Conservation (phyloP, 257 asterid species). For the Nemophila menziesii region DNA sequence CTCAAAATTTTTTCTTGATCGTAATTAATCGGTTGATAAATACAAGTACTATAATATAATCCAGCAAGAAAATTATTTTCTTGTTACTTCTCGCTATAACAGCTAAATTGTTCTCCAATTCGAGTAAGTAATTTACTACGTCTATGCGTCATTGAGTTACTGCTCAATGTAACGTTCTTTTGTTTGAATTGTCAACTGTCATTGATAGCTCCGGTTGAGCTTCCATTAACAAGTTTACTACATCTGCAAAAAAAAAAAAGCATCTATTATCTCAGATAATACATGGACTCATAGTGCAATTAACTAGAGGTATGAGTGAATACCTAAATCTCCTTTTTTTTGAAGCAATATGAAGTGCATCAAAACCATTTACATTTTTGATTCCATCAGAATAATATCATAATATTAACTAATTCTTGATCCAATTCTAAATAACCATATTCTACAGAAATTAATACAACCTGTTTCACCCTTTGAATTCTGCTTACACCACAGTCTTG, state of each 20-base stretch:
- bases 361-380: conserved; percentile 40
- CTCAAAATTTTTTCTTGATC: no score
- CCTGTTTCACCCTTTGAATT: conserved; percentile 36
- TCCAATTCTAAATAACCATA: conserved; percentile 33
- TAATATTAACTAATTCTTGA: conserved; percentile 25
- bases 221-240: conserved; percentile 34
- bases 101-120: conserved; percentile 23
- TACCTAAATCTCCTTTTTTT: conserved; percentile 50
- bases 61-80: conserved; percentile 33
- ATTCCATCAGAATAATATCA: conserved; percentile 35
- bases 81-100: conserved; percentile 34
- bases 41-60: no score
- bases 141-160: conserved; percentile 34
- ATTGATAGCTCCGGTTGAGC: conserved; percentile 36
- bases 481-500: conserved; percentile 23
- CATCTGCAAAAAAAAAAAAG: conserved; percentile 20
- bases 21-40: no score
- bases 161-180: conserved; percentile 34
- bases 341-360: conserved; percentile 43
- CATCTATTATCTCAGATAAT: background rate
- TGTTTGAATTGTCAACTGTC: conserved; percentile 35
- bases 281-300: no score
- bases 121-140: conserved; percentile 29
- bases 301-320: background rate
- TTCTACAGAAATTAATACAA: conserved; percentile 35